Evolutionary conservation across 2,329 filamentous ascomycete genomes (phyloP).

Genomic region (Arthrobotrys sphaeroides): DNA sequence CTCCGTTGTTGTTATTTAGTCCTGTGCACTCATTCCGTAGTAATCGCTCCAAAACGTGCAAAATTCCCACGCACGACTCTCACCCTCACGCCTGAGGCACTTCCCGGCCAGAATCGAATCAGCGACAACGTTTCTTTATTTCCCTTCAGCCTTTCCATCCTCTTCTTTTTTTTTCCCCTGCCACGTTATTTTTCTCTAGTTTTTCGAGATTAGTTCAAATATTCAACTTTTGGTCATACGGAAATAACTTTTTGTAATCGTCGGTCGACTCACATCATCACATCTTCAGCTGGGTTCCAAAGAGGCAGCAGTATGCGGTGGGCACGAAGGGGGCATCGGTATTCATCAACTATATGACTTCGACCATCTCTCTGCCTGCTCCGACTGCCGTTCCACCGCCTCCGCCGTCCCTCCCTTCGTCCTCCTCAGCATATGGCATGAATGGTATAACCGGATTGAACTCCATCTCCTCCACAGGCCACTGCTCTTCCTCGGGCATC

Average conservation of each 20-base stretch:
- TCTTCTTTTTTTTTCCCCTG: background rate
- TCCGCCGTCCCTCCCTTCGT: slow-evolving; percentile 18
- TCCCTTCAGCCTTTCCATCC: background rate
- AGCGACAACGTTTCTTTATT: slow-evolving; percentile 24
- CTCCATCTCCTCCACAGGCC: slow-evolving; percentile 12
- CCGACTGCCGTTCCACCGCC: slow-evolving; percentile 19
- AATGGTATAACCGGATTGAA: slow-evolving; percentile 38
- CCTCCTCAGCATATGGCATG: slow-evolving; percentile 38
- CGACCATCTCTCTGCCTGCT: slow-evolving; percentile 40
- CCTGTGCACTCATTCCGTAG: background rate
- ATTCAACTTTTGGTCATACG: background rate
- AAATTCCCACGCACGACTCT: slow-evolving; percentile 10
- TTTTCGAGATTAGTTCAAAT: background rate
- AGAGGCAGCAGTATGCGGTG: slow-evolving; percentile 33
- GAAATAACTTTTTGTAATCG: background rate
- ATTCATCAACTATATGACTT: slow-evolving; percentile 50
- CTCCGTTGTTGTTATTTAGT: slow-evolving; percentile 9
- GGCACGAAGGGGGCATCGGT: slow-evolving; percentile 48
- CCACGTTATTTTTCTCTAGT: slow-evolving; percentile 9
- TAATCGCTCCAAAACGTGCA: slow-evolving; percentile 10
- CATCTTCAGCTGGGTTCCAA: slow-evolving; percentile 1
- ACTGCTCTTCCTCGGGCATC: slow-evolving; percentile 23
- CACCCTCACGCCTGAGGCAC: background rate
- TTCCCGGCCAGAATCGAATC: slow-evolving; percentile 16
- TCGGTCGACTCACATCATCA: background rate